phyloP scores from a whole-genome alignment of 305 asterid species.

The Fraxinus dipetala region DNA sequence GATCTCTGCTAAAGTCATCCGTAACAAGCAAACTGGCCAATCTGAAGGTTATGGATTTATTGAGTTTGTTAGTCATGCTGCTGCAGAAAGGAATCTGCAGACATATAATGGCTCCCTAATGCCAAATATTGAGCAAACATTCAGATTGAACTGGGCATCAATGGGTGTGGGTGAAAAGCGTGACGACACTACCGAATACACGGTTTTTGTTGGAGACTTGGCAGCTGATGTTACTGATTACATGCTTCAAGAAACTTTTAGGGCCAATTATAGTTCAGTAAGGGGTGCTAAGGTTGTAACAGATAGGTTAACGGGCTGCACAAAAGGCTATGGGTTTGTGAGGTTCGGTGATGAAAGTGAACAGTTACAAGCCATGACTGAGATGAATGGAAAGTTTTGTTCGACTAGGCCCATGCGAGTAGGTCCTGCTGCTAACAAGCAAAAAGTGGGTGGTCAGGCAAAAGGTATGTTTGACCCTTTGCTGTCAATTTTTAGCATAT shows the following conservation, averaged over 20 bases:
- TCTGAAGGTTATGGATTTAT: conserved; percentile 46
- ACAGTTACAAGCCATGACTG: conserved; percentile 69
- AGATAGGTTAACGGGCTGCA: conserved; percentile 60
- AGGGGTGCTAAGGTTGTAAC: conserved; percentile 78
- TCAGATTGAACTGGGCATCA: conserved; percentile 76
- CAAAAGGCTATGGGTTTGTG: conserved; percentile 82
- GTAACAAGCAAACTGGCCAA: conserved; percentile 49
- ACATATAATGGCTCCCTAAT: conserved; percentile 52
- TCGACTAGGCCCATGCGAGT: conserved; percentile 78
- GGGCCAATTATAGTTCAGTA: conserved; percentile 56
- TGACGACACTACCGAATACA: conserved; percentile 55
- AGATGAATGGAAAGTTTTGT: conserved; percentile 72
- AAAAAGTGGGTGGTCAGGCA: conserved; percentile 50
- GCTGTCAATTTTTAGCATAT: neutral
- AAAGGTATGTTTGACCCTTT: conserved; percentile 37
- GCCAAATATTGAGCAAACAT: conserved; percentile 63
- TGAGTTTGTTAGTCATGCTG: conserved; percentile 30
- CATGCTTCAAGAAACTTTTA: conserved; percentile 68
- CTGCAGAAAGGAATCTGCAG: conserved; percentile 26
- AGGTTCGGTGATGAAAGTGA: conserved; percentile 69
- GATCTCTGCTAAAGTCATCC: conserved; percentile 56
- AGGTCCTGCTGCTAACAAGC: conserved; percentile 80
- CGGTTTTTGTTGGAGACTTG: conserved; percentile 77
- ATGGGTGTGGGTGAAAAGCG: conserved; percentile 77
- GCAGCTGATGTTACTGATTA: conserved; percentile 79